Evolutionary conservation across 2,329 filamentous ascomycete species (phyloP).

Genomic region (Hypoxylon sp.): DNA sequence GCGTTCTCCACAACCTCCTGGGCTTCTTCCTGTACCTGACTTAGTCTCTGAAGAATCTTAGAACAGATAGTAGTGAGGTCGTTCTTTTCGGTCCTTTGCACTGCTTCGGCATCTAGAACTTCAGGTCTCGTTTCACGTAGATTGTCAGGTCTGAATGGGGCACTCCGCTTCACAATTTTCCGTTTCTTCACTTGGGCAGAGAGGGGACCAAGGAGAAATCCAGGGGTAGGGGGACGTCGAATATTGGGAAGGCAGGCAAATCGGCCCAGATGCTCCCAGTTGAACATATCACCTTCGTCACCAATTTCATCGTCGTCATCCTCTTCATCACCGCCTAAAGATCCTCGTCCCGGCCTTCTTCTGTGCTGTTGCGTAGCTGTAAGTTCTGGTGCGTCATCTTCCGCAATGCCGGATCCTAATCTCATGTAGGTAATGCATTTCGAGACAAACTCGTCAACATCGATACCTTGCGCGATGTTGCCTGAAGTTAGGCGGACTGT

Average conservation of each 20-base stretch:
- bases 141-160: constrained; percentile 76
- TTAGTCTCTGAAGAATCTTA: constrained; percentile 76
- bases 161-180: constrained; percentile 77
- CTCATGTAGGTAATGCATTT: constrained; percentile 93
- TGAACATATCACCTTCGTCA: constrained; percentile 81
- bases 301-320: constrained; percentile 75
- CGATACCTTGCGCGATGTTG: constrained; percentile 79
- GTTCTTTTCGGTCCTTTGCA: constrained; percentile 80
- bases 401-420: constrained; percentile 68
- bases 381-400: constrained; percentile 65
- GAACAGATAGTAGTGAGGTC: constrained; percentile 83
- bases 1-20: constrained; percentile 61
- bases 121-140: constrained; percentile 81
- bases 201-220: constrained; percentile 89
- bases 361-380: constrained; percentile 64
- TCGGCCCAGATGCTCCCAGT: constrained; percentile 87
- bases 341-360: constrained; percentile 53
- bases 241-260: constrained; percentile 81
- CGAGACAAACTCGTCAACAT: constrained; percentile 91
- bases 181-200: constrained; percentile 89
- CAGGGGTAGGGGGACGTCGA: constrained; percentile 79
- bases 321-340: constrained; percentile 56
- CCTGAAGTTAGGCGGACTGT: constrained; percentile 81
- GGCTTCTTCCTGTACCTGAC: constrained; percentile 60
- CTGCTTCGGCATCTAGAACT: constrained; percentile 79